A percentile compares a stretch with the other conserved stretches of the same genome.
Conservation (phyloP, 2,329 filamentous ascomycete genomes). For the Phaeosphaeria sp. region DNA sequence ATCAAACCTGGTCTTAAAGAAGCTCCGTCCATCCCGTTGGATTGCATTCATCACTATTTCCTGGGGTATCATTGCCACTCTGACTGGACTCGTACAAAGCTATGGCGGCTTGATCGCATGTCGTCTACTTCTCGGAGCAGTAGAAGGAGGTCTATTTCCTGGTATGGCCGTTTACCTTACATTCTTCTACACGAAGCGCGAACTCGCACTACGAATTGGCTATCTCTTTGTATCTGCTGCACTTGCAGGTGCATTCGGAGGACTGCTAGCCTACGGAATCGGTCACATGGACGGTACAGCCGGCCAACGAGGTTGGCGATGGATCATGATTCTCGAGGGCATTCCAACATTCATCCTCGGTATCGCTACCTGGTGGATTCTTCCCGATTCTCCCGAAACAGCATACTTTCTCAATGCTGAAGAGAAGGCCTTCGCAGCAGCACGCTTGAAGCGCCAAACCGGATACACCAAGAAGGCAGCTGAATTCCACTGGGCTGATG, state of each 20-base stretch:
- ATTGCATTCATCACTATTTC: constrained; percentile 67
- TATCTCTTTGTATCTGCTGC: constrained; percentile 76
- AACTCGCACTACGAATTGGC: constrained; percentile 74
- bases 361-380: constrained; percentile 56
- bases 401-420: constrained; percentile 65
- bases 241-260: constrained; percentile 74
- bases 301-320: constrained; percentile 52
- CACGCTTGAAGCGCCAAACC: constrained; percentile 58
- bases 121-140: constrained; percentile 70
- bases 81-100: constrained; percentile 70
- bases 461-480: constrained; percentile 57
- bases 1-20: constrained; percentile 56
- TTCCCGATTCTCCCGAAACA: constrained; percentile 71
- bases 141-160: constrained; percentile 75
- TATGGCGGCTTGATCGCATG: constrained; percentile 72
- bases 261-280: constrained; percentile 75
- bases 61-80: constrained; percentile 67
- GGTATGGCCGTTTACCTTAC: constrained; percentile 74
- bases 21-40: constrained; percentile 52
- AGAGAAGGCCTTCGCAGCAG: constrained; percentile 65
- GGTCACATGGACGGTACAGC: constrained; percentile 72
- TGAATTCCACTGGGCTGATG: constrained; percentile 67
- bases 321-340: constrained; percentile 40
- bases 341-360: constrained; percentile 33
- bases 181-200: constrained; percentile 76